phyloP scores from a whole-genome alignment of 2,329 filamentous ascomycete genomes.

The Sporothrix variecibatus region DNA sequence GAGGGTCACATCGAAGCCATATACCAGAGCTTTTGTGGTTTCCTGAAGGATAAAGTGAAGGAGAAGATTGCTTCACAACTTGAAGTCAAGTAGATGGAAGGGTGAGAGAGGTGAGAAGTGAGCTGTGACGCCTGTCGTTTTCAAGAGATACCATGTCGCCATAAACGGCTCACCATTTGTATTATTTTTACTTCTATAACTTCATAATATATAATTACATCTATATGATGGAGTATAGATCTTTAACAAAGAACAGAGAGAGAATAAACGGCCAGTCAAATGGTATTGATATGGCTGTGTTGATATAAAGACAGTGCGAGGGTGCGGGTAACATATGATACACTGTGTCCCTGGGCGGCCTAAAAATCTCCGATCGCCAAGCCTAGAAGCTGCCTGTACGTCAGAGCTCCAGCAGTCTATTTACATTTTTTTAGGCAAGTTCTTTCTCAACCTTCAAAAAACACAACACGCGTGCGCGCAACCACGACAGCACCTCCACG shows the following conservation, averaged over 20 bases:
- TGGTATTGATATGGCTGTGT: neutral
- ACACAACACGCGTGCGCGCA: neutral
- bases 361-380: neutral
- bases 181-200: neutral
- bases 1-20: slow-evolving; percentile 71
- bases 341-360: neutral
- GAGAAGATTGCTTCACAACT: slow-evolving; percentile 13
- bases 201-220: neutral
- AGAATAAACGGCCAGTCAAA: no score
- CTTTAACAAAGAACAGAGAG: no score
- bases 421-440: slow-evolving; percentile 14
- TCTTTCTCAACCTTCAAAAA: neutral
- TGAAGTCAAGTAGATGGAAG: neutral
- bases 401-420: neutral
- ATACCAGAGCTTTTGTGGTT: slow-evolving; percentile 87
- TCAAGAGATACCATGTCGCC: neutral
- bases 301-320: neutral
- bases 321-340: neutral
- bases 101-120: neutral
- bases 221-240: no score
- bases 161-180: neutral
- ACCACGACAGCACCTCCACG: neutral
- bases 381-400: slow-evolving; percentile 1
- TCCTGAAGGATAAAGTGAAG: slow-evolving; percentile 61
- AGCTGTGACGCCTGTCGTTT: neutral